Conservation (phyloP, 179 eudicot genomes). For the Pouteria campechiana region DNA sequence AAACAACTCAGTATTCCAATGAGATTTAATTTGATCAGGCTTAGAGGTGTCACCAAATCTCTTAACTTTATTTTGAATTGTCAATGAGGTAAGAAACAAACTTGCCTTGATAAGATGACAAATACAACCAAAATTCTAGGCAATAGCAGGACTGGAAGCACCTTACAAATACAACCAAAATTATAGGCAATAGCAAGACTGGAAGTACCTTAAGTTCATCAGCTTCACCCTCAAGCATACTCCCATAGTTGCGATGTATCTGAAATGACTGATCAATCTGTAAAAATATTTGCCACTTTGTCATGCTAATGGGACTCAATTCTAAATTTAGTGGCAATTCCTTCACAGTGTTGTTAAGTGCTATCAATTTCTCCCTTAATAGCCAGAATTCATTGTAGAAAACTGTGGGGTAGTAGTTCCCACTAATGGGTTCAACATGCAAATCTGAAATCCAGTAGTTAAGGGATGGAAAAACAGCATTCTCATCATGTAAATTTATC, state of each 20-base stretch:
- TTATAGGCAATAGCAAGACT: too few species aligned
- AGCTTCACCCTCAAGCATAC: conserved; percentile 98
- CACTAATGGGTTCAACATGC: conserved; percentile 68
- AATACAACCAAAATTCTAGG: too few species aligned
- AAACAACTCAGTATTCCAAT: too few species aligned
- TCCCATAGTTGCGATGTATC: conserved; percentile 90
- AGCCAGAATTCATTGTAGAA: conserved; percentile 97
- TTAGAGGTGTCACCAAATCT: too few species aligned
- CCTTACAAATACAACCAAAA: too few species aligned
- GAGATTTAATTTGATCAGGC: too few species aligned
- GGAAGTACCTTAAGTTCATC: conserved; percentile 87
- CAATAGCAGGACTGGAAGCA: too few species aligned
- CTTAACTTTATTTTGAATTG: too few species aligned
- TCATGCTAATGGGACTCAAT: conserved; percentile 95
- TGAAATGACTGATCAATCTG: conserved; percentile 99
- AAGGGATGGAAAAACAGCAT: too few species aligned
- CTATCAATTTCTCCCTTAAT: conserved; percentile 77
- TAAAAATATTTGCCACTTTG: conserved; percentile 91
- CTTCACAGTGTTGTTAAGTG: conserved; percentile 69
- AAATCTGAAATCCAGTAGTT: conserved; percentile 68
- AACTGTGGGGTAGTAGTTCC: conserved; percentile 83
- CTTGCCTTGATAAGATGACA: too few species aligned
- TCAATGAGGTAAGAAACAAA: too few species aligned
- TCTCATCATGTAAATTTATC: too few species aligned
- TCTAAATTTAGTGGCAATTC: conserved; percentile 80